Evolutionary conservation across 2,329 filamentous ascomycete species (phyloP), one percentile per base, ranked within the genome.

Genomic region (Calonectria fujianensis): DNA sequence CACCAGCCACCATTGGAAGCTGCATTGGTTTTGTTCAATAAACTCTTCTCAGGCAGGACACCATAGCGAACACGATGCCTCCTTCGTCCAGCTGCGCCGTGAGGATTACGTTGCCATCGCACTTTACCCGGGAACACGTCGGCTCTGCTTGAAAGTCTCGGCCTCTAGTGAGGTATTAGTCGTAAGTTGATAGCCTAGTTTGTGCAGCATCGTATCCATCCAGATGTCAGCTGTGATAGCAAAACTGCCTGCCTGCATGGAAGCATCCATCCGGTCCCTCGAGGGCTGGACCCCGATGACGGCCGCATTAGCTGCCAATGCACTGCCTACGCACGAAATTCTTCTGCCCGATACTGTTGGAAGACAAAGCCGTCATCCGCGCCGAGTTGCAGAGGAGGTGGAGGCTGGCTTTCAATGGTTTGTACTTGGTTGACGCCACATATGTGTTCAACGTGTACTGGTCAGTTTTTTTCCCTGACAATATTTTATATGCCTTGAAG

Each of bases 41-140:
- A 39, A 54, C 65, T 68, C 65, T 68, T 54, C 50, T 57, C 50
- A 27, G 39, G 50, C 35, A 73, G 71, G 71, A 64, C 39, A 65
- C 71, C 57, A 64, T 18, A 41, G 65, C 70, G 70, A 68, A 54
- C 45, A 73, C 65, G 70, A 73, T 54, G 65, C 54, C 63, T 50
- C 29, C 51, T 24, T 64, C 45, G 31, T 27, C 52, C 29, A 52
- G 63, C 52, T 54, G 27, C 35, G 70, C 54, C 52, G 52, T 45
- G 70, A 20, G 31, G 69, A 39, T 73, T 52, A 69, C 70, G 65
- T 45, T 48, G 41, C 27, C 41, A 27, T 37, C 20, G n/a, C 37
- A 16, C 27, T 48, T 63, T 35, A 24, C n/a, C 24, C 27, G 51
- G 29, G 52, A 72, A 67, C 50, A 72, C 41, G 63, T 52, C 57